Evolutionary conservation across 495 filamentous ascomycete species (phyloP).

Genomic region (Aspergillus biplanus): DNA sequence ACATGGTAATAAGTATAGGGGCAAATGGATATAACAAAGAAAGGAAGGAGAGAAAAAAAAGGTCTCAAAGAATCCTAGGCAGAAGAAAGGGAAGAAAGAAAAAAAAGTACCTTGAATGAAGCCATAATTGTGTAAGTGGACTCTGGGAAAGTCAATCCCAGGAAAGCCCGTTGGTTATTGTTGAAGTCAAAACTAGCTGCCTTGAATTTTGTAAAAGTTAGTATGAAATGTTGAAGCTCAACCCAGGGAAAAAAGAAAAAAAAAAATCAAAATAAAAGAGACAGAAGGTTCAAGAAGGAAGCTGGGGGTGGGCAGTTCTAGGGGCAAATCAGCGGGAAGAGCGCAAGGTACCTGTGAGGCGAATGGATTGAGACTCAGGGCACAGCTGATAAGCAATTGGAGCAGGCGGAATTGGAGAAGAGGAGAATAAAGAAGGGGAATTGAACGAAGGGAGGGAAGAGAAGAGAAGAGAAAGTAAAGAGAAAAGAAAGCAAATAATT

Average conservation of each 20-base stretch:
- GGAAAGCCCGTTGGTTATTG: conserved; percentile 36
- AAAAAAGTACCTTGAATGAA: conserved; percentile 48
- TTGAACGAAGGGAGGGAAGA: conserved; percentile 15
- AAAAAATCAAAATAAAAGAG: conserved; percentile 2
- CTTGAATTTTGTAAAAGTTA: conserved; percentile 1
- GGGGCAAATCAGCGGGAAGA: conserved; percentile 16
- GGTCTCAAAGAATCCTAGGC: neutral
- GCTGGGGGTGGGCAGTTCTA: conserved; percentile 13
- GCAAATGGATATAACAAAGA: neutral
- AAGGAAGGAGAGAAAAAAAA: conserved; percentile 15
- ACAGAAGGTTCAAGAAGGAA: conserved; percentile 5
- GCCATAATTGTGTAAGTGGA: conserved; percentile 42
- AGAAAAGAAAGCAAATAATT: conserved; percentile 15
- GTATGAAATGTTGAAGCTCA: neutral
- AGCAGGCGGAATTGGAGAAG: conserved; percentile 26
- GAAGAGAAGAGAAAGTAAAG: conserved; percentile 12
- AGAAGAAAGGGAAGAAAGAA: conserved; percentile 14
- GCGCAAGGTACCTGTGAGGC: conserved; percentile 26
- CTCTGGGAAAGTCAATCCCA: conserved; percentile 39
- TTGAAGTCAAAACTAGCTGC: conserved; percentile 21
- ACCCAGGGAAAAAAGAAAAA: conserved; percentile 9
- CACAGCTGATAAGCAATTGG: conserved; percentile 30
- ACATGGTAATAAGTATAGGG: neutral
- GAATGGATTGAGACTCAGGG: conserved; percentile 21
- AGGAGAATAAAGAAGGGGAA: conserved; percentile 20